Evolutionary conservation across 2,329 filamentous ascomycete genomes (phyloP).

Genomic region (Decorospora gaudefroyi): DNA sequence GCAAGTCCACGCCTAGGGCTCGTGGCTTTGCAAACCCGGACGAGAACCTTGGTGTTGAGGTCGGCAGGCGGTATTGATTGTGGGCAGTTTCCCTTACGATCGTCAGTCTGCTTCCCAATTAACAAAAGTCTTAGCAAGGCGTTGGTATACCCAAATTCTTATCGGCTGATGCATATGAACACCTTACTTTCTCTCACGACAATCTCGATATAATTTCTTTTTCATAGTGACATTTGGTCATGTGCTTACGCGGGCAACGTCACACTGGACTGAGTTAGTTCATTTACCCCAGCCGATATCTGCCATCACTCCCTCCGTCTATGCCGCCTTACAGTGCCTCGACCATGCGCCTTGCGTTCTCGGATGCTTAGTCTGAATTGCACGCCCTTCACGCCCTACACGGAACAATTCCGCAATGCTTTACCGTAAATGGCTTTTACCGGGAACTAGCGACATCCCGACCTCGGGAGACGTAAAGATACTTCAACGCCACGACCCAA

Average conservation of each 20-base stretch:
- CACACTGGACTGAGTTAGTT: no score
- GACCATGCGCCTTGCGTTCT: no score
- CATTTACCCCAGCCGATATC: no score
- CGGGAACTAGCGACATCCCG: constrained; percentile 21
- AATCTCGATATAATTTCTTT: no score
- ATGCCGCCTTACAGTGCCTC: no score
- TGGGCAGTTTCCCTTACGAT: no score
- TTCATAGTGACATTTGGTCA: background rate
- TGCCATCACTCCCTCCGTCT: no score
- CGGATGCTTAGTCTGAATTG: no score
- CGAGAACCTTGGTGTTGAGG: constrained; percentile 46
- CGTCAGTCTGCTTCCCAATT: background rate
- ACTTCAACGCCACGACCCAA: constrained; percentile 1
- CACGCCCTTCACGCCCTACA: background rate
- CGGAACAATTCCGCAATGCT: background rate
- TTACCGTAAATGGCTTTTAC: constrained; percentile 10
- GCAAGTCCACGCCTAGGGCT: constrained; percentile 45
- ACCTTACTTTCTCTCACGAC: background rate
- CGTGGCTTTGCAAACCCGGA: constrained; percentile 47
- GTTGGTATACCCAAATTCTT: constrained; percentile 16
- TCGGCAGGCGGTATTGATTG: constrained; percentile 44
- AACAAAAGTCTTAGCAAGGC: constrained; percentile 8
- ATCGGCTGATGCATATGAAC: background rate
- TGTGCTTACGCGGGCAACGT: background rate
- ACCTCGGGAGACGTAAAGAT: no score